phyloP scores from a whole-genome alignment of 192 early-diverging fungal species.

The Lobosporangium transversale region DNA sequence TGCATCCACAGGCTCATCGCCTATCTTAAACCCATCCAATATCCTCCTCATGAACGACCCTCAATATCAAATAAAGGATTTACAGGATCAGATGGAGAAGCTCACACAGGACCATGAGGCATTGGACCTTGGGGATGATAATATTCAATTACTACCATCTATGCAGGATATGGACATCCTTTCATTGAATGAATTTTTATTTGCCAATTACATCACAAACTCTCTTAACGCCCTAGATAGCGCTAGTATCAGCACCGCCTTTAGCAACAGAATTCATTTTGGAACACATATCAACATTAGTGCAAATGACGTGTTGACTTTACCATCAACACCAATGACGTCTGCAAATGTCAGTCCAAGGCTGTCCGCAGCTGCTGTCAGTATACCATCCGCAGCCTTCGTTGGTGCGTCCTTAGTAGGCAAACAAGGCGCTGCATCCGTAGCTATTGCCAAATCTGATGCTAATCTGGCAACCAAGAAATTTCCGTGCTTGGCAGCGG shows the following conservation, averaged over 20 bases:
- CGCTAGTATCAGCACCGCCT: slow-evolving; percentile 3
- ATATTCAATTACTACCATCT: background rate
- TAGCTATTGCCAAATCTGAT: background rate
- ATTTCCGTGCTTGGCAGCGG: slow-evolving; percentile 15
- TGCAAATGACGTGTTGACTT: slow-evolving; percentile 22
- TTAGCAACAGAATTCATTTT: slow-evolving; percentile 47
- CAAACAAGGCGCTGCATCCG: background rate
- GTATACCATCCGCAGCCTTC: slow-evolving; percentile 4
- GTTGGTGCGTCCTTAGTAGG: background rate
- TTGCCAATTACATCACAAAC: slow-evolving; percentile 31
- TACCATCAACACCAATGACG: slow-evolving; percentile 30
- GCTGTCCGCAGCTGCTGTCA: slow-evolving; percentile 5
- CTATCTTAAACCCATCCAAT: slow-evolving; percentile 7
- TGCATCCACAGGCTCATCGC: slow-evolving; percentile 16
- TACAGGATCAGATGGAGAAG: slow-evolving; percentile 20
- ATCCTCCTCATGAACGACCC: slow-evolving; percentile 22
- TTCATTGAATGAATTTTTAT: slow-evolving; percentile 33
- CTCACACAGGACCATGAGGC: slow-evolving; percentile 11
- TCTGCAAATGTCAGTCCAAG: slow-evolving; percentile 43
- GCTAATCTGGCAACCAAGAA: slow-evolving; percentile 15
- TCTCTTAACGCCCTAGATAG: slow-evolving; percentile 8
- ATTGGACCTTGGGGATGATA: background rate
- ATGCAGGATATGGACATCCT: slow-evolving; percentile 22
- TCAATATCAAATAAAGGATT: background rate
- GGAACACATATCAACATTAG: slow-evolving; percentile 48